These are phyloP conservation scores for Solanum hybrid DNA, from an alignment of 305 asterid species.

Conservation along the genomic window DNA sequence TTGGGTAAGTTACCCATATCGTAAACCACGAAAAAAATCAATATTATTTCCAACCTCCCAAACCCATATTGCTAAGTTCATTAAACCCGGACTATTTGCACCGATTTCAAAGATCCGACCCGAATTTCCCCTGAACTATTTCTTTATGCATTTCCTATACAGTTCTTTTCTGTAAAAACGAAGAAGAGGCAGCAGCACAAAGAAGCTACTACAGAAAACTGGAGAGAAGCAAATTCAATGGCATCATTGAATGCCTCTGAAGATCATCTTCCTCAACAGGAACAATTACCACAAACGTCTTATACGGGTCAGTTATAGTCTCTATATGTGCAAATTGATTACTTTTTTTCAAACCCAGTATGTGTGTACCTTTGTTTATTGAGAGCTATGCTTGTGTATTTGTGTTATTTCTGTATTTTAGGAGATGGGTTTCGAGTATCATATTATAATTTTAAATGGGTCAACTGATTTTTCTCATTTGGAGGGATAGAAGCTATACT, in stretches of 20 bases:
- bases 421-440: background rate
- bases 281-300: background rate
- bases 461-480: background rate
- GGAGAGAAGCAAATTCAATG: background rate
- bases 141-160: background rate
- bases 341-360: background rate
- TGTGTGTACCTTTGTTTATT: background rate
- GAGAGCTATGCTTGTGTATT: background rate
- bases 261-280: background rate
- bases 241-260: background rate
- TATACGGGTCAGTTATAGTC: background rate
- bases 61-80: background rate
- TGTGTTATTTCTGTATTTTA: background rate
- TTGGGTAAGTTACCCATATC: accelerated
- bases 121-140: background rate
- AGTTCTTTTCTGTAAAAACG: background rate
- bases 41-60: background rate
- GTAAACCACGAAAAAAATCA: too few relatives aligned
- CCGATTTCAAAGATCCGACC: background rate
- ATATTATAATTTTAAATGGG: background rate
- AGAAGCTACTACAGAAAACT: background rate
- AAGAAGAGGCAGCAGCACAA: background rate
- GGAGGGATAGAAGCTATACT: background rate
- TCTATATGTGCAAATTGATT: background rate
- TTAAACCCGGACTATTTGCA: background rate